phyloP scores from a whole-genome alignment of 345 rosid species.

The Eucalyptus sp. region DNA sequence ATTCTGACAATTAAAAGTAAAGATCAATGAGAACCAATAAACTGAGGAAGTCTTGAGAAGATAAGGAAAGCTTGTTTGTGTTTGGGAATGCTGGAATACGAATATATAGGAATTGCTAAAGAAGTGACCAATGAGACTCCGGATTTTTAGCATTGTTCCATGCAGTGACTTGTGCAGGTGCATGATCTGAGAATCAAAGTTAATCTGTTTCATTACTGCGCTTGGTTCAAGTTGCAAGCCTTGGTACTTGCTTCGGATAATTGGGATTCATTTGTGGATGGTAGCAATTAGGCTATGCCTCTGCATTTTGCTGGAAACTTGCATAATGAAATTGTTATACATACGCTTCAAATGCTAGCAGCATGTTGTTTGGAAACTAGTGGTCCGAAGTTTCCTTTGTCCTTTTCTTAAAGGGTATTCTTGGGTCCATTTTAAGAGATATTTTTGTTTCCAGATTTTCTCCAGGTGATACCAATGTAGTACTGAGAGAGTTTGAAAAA shows the following conservation, averaged over 20 bases:
- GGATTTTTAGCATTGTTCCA: not conserved
- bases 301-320: not conserved
- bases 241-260: not conserved
- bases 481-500: constrained; percentile 89
- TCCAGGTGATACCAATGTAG: constrained; percentile 82
- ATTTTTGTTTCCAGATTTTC: constrained; percentile 43
- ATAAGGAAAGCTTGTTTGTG: not conserved
- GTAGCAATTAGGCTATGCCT: not conserved
- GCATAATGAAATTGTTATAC: not conserved
- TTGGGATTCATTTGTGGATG: not conserved
- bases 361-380: not conserved
- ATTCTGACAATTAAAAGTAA: not conserved
- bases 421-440: not conserved
- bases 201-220: not conserved
- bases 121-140: not conserved
- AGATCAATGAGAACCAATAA: not conserved
- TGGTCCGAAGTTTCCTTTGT: not conserved
- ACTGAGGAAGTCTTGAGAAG: not conserved
- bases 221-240: not conserved
- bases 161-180: not conserved
- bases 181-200: not conserved
- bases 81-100: not conserved
- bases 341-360: not conserved
- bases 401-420: not conserved
- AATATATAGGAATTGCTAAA: not conserved